A percentile compares a stretch with the other conserved stretches of the same genome.
Conservation (phyloP, 2,329 filamentous ascomycete species). For the Fusarium guadeloupense region DNA sequence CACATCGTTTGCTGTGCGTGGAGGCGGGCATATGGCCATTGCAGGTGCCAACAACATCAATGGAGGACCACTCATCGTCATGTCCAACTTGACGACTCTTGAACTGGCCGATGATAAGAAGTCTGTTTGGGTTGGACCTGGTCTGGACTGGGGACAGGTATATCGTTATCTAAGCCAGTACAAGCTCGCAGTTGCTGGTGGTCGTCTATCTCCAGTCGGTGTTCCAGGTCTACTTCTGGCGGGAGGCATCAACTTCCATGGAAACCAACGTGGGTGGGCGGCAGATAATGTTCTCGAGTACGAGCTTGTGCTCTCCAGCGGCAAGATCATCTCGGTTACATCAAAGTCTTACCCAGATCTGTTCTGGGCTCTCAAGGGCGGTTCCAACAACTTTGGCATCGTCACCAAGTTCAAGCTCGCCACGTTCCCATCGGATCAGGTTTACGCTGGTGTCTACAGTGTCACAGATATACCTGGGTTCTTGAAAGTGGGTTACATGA, state of each 20-base stretch:
- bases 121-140: slow-evolving; percentile 29
- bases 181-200: slow-evolving; percentile 23
- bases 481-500: background rate
- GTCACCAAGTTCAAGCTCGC: slow-evolving; percentile 47
- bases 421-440: slow-evolving; percentile 31
- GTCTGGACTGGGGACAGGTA: slow-evolving; percentile 31
- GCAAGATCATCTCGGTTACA: slow-evolving; percentile 52
- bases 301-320: slow-evolving; percentile 55
- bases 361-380: slow-evolving; percentile 50
- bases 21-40: slow-evolving; percentile 38
- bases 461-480: slow-evolving; percentile 12
- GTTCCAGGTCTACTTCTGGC: slow-evolving; percentile 27
- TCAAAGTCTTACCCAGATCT: slow-evolving; percentile 47
- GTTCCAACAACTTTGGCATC: slow-evolving; percentile 49
- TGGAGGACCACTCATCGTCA: slow-evolving; percentile 17
- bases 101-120: slow-evolving; percentile 9
- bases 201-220: slow-evolving; percentile 30
- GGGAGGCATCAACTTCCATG: slow-evolving; percentile 34
- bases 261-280: slow-evolving; percentile 42
- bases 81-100: slow-evolving; percentile 27
- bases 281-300: slow-evolving; percentile 47
- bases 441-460: slow-evolving; percentile 26
- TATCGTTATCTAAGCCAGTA: slow-evolving; percentile 16
- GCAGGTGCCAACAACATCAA: slow-evolving; percentile 34
- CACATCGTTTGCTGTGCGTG: slow-evolving; percentile 28